Conservation (phyloP, 2,329 filamentous ascomycete genomes). For the Capronia epimyces region DNA sequence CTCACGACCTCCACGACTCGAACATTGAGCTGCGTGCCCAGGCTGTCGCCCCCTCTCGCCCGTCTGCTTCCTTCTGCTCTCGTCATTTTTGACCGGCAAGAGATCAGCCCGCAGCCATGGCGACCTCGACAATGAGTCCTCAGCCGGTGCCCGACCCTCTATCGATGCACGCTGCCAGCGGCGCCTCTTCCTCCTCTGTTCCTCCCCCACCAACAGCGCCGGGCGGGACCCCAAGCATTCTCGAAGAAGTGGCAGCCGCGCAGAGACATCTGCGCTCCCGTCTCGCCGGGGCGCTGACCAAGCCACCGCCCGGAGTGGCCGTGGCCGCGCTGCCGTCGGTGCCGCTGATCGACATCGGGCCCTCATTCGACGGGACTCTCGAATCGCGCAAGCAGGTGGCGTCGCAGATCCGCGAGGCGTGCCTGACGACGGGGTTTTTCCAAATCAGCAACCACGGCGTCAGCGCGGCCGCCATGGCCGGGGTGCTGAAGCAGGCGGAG, state of each 20-base stretch:
- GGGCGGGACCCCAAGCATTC: constrained; percentile 10
- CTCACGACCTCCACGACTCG: no score
- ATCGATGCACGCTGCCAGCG: background rate
- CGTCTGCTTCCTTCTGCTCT: no score
- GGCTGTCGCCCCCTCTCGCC: no score
- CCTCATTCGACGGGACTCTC: constrained; percentile 19
- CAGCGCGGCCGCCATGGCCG: constrained; percentile 37
- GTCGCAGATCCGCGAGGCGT: constrained; percentile 40
- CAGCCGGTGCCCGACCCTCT: constrained; percentile 9
- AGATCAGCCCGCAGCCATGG: constrained; percentile 15
- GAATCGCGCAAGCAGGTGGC: constrained; percentile 28
- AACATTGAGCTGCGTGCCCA: no score
- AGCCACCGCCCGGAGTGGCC: constrained; percentile 13
- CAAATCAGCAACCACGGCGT: constrained; percentile 51
- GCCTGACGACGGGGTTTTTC: constrained; percentile 50
- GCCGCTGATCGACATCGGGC: constrained; percentile 27
- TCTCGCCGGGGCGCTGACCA: constrained; percentile 21
- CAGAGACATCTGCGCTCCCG: constrained; percentile 22
- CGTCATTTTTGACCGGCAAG: no score
- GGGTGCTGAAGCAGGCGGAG: constrained; percentile 40
- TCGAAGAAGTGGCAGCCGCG: constrained; percentile 24
- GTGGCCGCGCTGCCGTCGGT: constrained; percentile 20
- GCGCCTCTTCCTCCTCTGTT: background rate
- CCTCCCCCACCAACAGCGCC: background rate
- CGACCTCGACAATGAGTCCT: constrained; percentile 14